phyloP scores from a whole-genome alignment of 306 rosid species.

The Rubus idaeus region DNA sequence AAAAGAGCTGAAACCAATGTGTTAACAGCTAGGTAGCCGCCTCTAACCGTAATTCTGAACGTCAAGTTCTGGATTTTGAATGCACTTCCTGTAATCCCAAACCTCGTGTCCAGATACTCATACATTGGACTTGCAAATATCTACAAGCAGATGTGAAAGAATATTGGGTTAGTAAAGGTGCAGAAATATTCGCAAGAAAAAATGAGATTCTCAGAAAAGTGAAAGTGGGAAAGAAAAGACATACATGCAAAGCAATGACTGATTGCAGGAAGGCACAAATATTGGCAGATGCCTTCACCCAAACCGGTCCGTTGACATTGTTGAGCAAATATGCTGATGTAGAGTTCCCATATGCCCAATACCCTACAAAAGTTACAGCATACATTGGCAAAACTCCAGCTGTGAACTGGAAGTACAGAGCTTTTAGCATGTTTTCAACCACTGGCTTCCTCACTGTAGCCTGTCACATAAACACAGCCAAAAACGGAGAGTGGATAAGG shows the following conservation, averaged over 20 bases:
- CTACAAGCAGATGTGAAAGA: conserved; percentile 39
- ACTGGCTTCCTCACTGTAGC: conserved; percentile 92
- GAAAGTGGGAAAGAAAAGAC: neutral
- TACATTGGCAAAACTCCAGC: conserved; percentile 81
- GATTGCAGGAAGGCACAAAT: conserved; percentile 87
- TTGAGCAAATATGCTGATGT: conserved; percentile 71
- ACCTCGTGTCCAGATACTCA: conserved; percentile 73
- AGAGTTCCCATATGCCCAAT: conserved; percentile 95
- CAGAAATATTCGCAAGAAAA: neutral
- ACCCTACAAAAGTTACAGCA: conserved; percentile 72
- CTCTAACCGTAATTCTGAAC: conserved; percentile 69
- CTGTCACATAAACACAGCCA: conserved; percentile 41
- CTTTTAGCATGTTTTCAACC: conserved; percentile 84
- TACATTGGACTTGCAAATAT: conserved; percentile 99
- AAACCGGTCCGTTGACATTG: conserved; percentile 72
- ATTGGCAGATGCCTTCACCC: conserved; percentile 74
- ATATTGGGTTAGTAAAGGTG: conserved; percentile 11
- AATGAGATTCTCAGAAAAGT: neutral
- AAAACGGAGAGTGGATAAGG: conserved; percentile 6
- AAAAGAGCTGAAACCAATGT: conserved; percentile 75
- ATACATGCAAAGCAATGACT: conserved; percentile 85
- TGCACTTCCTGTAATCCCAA: conserved; percentile 74
- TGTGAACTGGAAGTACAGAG: conserved; percentile 83
- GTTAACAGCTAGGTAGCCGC: conserved; percentile 73
- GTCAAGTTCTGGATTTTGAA: conserved; percentile 54